Base-by-base conservation (phyloP, 371 early-diverging fungal genomes). In the Apophysomyces variabilis region DNA sequence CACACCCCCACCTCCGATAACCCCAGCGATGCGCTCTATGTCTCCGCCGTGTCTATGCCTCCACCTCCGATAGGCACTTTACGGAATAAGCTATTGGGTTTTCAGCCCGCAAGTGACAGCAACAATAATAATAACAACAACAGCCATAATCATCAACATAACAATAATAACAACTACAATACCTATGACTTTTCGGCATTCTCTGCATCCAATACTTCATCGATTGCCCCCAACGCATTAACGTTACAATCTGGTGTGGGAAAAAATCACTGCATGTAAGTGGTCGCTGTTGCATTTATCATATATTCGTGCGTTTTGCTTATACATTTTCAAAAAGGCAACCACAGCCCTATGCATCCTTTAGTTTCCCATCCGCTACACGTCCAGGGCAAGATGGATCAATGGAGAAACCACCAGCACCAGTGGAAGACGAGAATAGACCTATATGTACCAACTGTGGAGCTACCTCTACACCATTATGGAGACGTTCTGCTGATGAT, bases 381-480 rank as follows among this genome's bases (percentile, higher is more conserved):
- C 41, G 58, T 12, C 41, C 36, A 4, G 44, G 62, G 18, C 37
- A 64, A 21, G 66, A 56, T 38, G 58, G 54, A 47, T 57, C 69
- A 35, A 41, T 58, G 41, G 61, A 50, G 21, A 50, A 50, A 21
- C 62, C 14, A 63, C 66, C 9, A 44, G 56, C 36, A 64, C 64
- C 3, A 68, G 39, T 44, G 66, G 61, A 61, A 6, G 65, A 65
- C 5, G 60, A 50, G 5, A 57, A 60, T 21, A 65, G 54, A 45
- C 67, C 72, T 5, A 64, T 67, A 12, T 95, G 95, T 75, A 75
- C 79, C 54, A 95, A 97, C 81, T 97, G 97, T 74, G 81, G 85
- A 1, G 91, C 92, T 9, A 92, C 91, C 0, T 85, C 82, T 3
- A 96, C 98, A 4, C 95, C 97, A 0, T 85, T 96, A 12, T 98